Conservation (phyloP, 2,329 filamentous ascomycete genomes). For the Teratosphaeria nubilosa region DNA sequence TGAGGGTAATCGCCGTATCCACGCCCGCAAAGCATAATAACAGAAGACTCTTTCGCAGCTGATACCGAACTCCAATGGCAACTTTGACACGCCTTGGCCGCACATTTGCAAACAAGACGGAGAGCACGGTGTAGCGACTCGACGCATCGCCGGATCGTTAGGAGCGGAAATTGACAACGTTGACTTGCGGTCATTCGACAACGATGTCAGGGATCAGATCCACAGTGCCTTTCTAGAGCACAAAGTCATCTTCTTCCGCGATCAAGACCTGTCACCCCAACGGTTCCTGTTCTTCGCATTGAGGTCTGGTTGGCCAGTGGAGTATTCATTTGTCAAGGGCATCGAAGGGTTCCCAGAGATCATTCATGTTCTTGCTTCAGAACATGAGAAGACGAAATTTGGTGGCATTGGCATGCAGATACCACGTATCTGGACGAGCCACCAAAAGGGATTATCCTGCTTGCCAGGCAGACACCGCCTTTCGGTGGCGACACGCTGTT, state of each 20-base stretch:
- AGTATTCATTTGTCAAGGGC: conserved; percentile 17
- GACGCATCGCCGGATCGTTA: conserved; percentile 31
- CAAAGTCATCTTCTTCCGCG: conserved; percentile 66
- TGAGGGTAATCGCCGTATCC: too few species aligned
- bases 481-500: conserved; percentile 76
- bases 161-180: conserved; percentile 61
- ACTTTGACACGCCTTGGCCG: too few species aligned
- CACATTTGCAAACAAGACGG: too few species aligned
- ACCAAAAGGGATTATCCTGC: conserved; percentile 14
- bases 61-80: too few species aligned
- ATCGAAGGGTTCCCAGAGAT: conserved; percentile 14
- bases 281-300: conserved; percentile 59
- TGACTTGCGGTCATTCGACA: conserved; percentile 55
- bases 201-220: conserved; percentile 61
- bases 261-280: conserved; percentile 60
- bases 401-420: conserved; percentile 19
- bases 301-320: conserved; percentile 66
- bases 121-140: too few species aligned
- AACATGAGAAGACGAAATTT: conserved; percentile 15
- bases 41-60: too few species aligned
- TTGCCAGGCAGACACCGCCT: conserved; percentile 12
- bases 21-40: too few species aligned
- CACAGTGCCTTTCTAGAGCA: conserved; percentile 63
- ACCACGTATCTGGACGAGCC: conserved; percentile 14
- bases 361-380: conserved; percentile 16